Evolutionary conservation across 2,329 filamentous ascomycete genomes (phyloP).

Genomic region (Ophiostoma novo-ulmi): DNA sequence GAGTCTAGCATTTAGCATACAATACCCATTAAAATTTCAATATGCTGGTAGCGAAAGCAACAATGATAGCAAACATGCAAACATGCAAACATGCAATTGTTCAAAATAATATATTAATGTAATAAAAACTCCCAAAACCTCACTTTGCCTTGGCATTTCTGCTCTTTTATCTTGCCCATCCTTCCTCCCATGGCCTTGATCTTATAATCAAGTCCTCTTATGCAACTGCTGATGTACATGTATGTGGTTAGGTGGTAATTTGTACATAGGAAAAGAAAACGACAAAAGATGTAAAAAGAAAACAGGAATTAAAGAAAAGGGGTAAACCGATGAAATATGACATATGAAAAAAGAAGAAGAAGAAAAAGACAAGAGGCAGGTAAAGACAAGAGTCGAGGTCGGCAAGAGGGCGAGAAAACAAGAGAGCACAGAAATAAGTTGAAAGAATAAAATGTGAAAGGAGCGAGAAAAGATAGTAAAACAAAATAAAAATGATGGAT

Average conservation of each 20-base stretch:
- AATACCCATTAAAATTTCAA: neutral
- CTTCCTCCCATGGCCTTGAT: slow-evolving; percentile 2
- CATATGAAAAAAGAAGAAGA: neutral
- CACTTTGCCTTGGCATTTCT: neutral
- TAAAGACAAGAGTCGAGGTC: neutral
- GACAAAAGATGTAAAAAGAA: neutral
- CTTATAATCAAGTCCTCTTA: neutral
- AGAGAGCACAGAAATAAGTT: neutral
- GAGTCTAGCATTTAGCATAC: neutral
- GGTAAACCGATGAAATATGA: neutral
- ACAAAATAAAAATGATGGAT: neutral
- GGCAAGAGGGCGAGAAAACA: neutral
- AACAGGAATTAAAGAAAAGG: neutral
- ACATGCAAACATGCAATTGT: neutral
- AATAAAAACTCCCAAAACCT: neutral
- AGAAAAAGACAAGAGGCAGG: neutral
- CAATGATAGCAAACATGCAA: neutral
- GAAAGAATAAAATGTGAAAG: neutral
- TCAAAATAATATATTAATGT: slow-evolving; percentile 10
- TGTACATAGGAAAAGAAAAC: slow-evolving; percentile 8
- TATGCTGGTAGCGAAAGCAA: too few relatives aligned
- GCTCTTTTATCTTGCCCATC: slow-evolving; percentile 7
- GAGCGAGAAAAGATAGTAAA: neutral
- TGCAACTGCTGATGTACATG: slow-evolving; percentile 12
- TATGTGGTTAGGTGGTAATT: neutral